Conservation (phyloP, 371 early-diverging fungal genomes). For the Encephalitozoon romaleae region DNA sequence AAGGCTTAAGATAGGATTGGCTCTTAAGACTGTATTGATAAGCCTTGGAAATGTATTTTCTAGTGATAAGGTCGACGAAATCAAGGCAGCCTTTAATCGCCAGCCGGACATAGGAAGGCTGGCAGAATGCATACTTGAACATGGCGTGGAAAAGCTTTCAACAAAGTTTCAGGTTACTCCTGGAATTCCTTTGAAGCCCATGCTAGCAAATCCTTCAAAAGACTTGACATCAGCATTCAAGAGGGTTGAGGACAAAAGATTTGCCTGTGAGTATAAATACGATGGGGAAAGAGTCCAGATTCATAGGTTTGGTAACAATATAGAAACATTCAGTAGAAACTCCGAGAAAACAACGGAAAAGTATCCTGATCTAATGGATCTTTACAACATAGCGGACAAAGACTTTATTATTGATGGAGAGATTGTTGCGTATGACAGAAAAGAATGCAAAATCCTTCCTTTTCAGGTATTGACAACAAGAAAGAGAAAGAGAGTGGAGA, state of each 20-base stretch:
- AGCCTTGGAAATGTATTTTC: slow-evolving; percentile 41
- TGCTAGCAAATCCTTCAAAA: slow-evolving; percentile 97
- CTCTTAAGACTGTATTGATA: slow-evolving; percentile 59
- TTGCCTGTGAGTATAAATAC: slow-evolving; percentile 97
- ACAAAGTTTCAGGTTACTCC: slow-evolving; percentile 61
- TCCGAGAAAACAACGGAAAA: slow-evolving; percentile 84
- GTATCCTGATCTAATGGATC: slow-evolving; percentile 74
- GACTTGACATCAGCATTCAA: slow-evolving; percentile 76
- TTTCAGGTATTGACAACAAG: slow-evolving; percentile 90
- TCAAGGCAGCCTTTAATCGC: slow-evolving; percentile 59
- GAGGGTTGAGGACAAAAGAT: slow-evolving; percentile 58
- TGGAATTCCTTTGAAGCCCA: slow-evolving; percentile 93
- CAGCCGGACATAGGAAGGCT: slow-evolving; percentile 54
- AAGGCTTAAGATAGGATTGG: slow-evolving; percentile 60
- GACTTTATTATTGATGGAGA: slow-evolving; percentile 96
- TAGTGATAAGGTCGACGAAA: slow-evolving; percentile 34
- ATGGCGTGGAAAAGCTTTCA: slow-evolving; percentile 62
- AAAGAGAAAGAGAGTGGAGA: slow-evolving; percentile 83
- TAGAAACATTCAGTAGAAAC: slow-evolving; percentile 78
- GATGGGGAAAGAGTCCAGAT: slow-evolving; percentile 98
- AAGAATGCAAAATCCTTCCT: slow-evolving; percentile 72
- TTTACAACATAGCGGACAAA: slow-evolving; percentile 64
- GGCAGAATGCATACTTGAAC: slow-evolving; percentile 58
- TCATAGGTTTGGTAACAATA: slow-evolving; percentile 46
- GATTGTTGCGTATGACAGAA: slow-evolving; percentile 90